A percentile compares a stretch with the other conserved stretches of the same genome.
phyloP scores from a whole-genome alignment of 2,329 filamentous ascomycete species.

The Fulvia fulva region DNA sequence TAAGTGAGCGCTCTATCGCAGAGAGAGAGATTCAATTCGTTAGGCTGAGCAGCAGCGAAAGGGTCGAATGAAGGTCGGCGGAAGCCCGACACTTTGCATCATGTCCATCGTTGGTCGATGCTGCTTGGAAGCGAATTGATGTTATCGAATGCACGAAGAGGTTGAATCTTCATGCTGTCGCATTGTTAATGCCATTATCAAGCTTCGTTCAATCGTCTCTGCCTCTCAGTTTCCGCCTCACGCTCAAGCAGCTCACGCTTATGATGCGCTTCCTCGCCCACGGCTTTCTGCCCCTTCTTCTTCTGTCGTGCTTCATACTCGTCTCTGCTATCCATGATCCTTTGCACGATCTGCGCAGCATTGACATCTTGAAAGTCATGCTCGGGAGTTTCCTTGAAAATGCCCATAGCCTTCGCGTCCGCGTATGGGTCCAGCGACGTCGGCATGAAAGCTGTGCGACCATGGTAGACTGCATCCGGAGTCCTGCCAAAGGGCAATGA shows the following conservation, averaged over 20 bases:
- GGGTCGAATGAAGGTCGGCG: too few relatives aligned
- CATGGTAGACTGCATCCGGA: constrained; percentile 85
- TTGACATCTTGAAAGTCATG: constrained; percentile 87
- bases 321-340: constrained; percentile 81
- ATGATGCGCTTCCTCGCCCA: constrained; percentile 58
- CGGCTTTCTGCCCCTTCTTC: constrained; percentile 82
- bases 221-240: constrained; percentile 3
- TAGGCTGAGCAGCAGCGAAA: too few relatives aligned
- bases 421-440: constrained; percentile 58
- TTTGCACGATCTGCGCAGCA: constrained; percentile 82
- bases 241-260: constrained; percentile 12
- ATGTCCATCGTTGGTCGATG: too few relatives aligned
- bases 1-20: too few relatives aligned
- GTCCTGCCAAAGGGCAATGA: constrained; percentile 58
- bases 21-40: too few relatives aligned
- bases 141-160: background rate
- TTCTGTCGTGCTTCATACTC: constrained; percentile 89
- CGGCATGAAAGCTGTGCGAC: constrained; percentile 88
- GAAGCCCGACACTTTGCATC: too few relatives aligned
- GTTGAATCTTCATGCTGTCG: constrained; percentile 8
- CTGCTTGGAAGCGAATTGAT: background rate
- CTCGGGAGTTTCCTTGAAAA: constrained; percentile 72
- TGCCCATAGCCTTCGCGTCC: constrained; percentile 73
- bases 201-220: constrained; percentile 1
- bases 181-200: background rate